Evolutionary conservation across 83 land plant species (phyloP).

Genomic region (Thuja plicata): DNA sequence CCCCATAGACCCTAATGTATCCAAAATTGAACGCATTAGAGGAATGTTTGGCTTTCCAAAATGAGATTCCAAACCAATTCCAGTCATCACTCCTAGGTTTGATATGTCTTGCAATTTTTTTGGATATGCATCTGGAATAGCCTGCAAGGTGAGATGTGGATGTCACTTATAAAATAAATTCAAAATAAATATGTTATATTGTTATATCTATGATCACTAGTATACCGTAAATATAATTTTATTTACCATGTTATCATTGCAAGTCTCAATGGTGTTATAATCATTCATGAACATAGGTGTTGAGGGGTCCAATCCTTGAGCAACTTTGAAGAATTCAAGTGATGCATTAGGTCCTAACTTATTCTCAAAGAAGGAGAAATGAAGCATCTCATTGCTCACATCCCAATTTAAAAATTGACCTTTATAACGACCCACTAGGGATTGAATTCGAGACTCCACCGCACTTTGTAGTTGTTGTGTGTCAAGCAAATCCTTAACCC

Average conservation of each 20-base stretch:
- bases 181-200: not conserved
- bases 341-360: slow-evolving; percentile 48
- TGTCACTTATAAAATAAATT: not conserved
- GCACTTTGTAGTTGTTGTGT: slow-evolving; percentile 43
- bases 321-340: slow-evolving; percentile 31
- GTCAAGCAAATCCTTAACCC: slow-evolving; percentile 54
- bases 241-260: slow-evolving; percentile 23
- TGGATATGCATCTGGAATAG: slow-evolving; percentile 45
- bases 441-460: slow-evolving; percentile 31
- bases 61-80: slow-evolving; percentile 76
- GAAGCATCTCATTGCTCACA: slow-evolving; percentile 90
- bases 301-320: slow-evolving; percentile 48
- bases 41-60: slow-evolving; percentile 54
- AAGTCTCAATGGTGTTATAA: slow-evolving; percentile 71
- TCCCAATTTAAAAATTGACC: slow-evolving; percentile 83
- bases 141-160: not conserved
- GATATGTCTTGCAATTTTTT: slow-evolving; percentile 45
- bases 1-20: slow-evolving; percentile 43
- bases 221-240: not conserved
- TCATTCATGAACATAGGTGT: slow-evolving; percentile 80
- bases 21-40: slow-evolving; percentile 63
- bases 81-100: slow-evolving; percentile 20
- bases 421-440: slow-evolving; percentile 51
- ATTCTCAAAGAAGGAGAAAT: slow-evolving; percentile 60
- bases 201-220: no score